Percentiles rank a stretch among this genome's conserved stretches.
phyloP scores from a whole-genome alignment of 495 filamentous ascomycete genomes.

The Amniculicola lignicola region DNA sequence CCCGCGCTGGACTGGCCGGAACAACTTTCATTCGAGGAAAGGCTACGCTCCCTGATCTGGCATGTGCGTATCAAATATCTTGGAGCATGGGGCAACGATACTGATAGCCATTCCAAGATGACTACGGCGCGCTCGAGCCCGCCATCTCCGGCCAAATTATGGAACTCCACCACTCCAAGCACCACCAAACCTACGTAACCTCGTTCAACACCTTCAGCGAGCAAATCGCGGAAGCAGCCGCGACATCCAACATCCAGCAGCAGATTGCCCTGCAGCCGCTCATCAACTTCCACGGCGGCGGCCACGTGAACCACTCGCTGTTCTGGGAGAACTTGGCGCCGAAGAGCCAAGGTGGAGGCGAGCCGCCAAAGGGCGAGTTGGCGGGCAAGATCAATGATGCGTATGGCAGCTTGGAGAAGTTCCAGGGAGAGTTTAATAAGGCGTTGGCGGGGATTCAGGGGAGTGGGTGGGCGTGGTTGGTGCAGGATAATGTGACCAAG shows the following conservation, averaged over 20 bases:
- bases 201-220: slow-evolving; percentile 63
- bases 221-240: slow-evolving; percentile 58
- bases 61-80: slow-evolving; percentile 59
- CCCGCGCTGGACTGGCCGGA: slow-evolving; percentile 59
- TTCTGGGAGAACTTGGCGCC: slow-evolving; percentile 94
- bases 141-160: slow-evolving; percentile 96
- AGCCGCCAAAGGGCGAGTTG: slow-evolving; percentile 65
- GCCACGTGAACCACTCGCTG: slow-evolving; percentile 86
- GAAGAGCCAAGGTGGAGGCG: slow-evolving; percentile 67
- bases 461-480: slow-evolving; percentile 92
- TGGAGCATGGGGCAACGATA: not conserved
- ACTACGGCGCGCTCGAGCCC: slow-evolving; percentile 77
- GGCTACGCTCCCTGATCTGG: slow-evolving; percentile 89
- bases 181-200: slow-evolving; percentile 78
- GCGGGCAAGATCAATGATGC: slow-evolving; percentile 68
- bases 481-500: slow-evolving; percentile 76
- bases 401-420: slow-evolving; percentile 68
- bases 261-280: slow-evolving; percentile 79
- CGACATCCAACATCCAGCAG: slow-evolving; percentile 57
- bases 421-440: slow-evolving; percentile 74
- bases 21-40: slow-evolving; percentile 79
- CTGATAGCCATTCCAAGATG: slow-evolving; percentile 35
- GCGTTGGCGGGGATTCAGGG: slow-evolving; percentile 88
- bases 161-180: slow-evolving; percentile 82
- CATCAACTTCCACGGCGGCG: slow-evolving; percentile 94